A percentile compares a stretch with the other conserved stretches of the same genome.
These are phyloP conservation scores for Staphylotrichum tortipilum DNA, from an alignment of 495 filamentous ascomycete species.

Conservation along the genomic window DNA sequence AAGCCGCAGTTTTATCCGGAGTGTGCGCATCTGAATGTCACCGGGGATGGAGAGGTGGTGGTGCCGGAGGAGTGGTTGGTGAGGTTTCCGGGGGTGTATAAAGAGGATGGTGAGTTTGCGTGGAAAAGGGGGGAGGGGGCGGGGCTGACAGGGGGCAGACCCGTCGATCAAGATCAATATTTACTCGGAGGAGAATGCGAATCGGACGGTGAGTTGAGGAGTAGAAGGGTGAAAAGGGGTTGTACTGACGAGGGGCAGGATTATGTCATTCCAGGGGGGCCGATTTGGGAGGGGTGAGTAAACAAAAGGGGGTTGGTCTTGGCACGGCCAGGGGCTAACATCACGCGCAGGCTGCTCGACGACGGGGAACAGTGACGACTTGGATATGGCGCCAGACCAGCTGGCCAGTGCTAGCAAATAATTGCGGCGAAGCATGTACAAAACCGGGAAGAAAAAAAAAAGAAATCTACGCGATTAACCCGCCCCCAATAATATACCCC, in stretches of 20 bases:
- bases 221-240: neutral
- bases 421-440: neutral
- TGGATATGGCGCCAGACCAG: slow-evolving; percentile 1
- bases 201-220: slow-evolving; percentile 20
- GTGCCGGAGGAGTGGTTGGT: slow-evolving; percentile 35
- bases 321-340: slow-evolving; percentile 1
- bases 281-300: slow-evolving; percentile 38
- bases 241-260: slow-evolving; percentile 25
- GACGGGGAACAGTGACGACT: slow-evolving; percentile 27
- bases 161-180: slow-evolving; percentile 46
- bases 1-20: slow-evolving; percentile 50
- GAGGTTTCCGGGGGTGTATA: slow-evolving; percentile 44
- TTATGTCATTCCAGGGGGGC: slow-evolving; percentile 37
- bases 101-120: slow-evolving; percentile 31
- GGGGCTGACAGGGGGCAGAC: slow-evolving; percentile 27
- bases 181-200: slow-evolving; percentile 30
- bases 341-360: slow-evolving; percentile 12
- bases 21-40: slow-evolving; percentile 46
- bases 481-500: neutral
- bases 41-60: slow-evolving; percentile 32
- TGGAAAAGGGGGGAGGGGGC: neutral
- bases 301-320: too few relatives aligned
- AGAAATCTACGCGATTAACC: neutral
- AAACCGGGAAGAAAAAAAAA: neutral
- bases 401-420: neutral